These are phyloP conservation scores for Clarireedia sp. DNA, from an alignment of 2,329 filamentous ascomycete genomes.

Conservation along the genomic window DNA sequence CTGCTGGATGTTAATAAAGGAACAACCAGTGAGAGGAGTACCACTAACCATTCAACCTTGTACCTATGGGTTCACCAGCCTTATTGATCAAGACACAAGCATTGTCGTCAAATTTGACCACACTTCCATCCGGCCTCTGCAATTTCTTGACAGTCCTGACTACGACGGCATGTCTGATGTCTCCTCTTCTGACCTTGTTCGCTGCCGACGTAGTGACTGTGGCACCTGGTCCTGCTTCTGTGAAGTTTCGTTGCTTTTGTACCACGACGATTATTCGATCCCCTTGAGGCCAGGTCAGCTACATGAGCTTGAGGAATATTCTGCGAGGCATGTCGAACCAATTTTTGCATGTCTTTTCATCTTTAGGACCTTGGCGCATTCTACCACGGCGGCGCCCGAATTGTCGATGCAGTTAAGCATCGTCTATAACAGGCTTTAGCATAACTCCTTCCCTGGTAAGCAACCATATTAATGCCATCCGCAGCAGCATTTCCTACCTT, in stretches of 20 bases:
- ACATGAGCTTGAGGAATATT: background rate
- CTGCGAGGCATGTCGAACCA: constrained; percentile 47
- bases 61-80: constrained; percentile 88
- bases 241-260: constrained; percentile 81
- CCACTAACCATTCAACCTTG: constrained; percentile 67
- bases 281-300: constrained; percentile 43
- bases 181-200: constrained; percentile 92
- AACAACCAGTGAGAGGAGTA: background rate
- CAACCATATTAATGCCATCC: background rate
- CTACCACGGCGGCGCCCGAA: constrained; percentile 92
- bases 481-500: constrained; percentile 46
- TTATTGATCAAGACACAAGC: constrained; percentile 97
- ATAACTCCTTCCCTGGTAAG: background rate
- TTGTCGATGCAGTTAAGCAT: constrained; percentile 99
- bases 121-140: constrained; percentile 78
- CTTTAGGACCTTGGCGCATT: constrained; percentile 87
- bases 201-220: constrained; percentile 65
- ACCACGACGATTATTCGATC: constrained; percentile 97
- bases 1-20: constrained; percentile 31
- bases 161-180: constrained; percentile 92
- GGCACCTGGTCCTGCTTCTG: constrained; percentile 62
- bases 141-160: constrained; percentile 86
- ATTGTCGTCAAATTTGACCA: constrained; percentile 94
- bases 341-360: constrained; percentile 85
- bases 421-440: constrained; percentile 47